Evolutionary conservation across 352 stramenopile species (phyloP).

Genomic region (Pythium brassicae): DNA sequence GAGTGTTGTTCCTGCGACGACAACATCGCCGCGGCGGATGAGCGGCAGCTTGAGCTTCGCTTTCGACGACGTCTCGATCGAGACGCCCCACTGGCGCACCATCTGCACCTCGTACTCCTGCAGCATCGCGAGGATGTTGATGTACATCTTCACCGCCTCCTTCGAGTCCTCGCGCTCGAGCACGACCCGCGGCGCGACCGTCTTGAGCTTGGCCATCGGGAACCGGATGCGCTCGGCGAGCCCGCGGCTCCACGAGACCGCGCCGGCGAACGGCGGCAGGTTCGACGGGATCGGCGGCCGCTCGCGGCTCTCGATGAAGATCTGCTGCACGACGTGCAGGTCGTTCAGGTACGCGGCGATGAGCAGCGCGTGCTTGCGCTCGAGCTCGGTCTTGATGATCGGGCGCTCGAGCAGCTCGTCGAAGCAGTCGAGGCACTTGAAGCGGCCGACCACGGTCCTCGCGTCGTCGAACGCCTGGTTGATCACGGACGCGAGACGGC

Average conservation of each 20-base stretch:
- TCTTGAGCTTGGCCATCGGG: conserved; percentile 86
- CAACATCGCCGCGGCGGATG: conserved; percentile 33
- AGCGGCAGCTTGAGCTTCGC: conserved; percentile 86
- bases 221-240: conserved; percentile 84
- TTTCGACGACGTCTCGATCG: conserved; percentile 77
- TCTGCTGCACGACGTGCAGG: conserved; percentile 80
- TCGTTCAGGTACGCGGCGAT: conserved; percentile 80
- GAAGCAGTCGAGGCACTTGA: conserved; percentile 93
- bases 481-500: conserved; percentile 83
- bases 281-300: conserved; percentile 86
- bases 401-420: conserved; percentile 79
- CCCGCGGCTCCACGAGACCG: conserved; percentile 88
- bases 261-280: conserved; percentile 85
- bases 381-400: conserved; percentile 87
- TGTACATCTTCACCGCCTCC: conserved; percentile 89
- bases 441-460: conserved; percentile 78
- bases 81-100: conserved; percentile 75
- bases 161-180: conserved; percentile 88
- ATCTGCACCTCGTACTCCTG: conserved; percentile 82
- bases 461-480: conserved; percentile 92
- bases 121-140: conserved; percentile 78
- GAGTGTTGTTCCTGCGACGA: conserved; percentile 7
- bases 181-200: conserved; percentile 71
- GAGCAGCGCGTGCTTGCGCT: conserved; percentile 81
- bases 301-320: conserved; percentile 88